A percentile compares a stretch with the other conserved stretches of the same genome.
Evolutionary conservation across 2,329 filamentous ascomycete species (phyloP).

Genomic region (Calonectria montana): DNA sequence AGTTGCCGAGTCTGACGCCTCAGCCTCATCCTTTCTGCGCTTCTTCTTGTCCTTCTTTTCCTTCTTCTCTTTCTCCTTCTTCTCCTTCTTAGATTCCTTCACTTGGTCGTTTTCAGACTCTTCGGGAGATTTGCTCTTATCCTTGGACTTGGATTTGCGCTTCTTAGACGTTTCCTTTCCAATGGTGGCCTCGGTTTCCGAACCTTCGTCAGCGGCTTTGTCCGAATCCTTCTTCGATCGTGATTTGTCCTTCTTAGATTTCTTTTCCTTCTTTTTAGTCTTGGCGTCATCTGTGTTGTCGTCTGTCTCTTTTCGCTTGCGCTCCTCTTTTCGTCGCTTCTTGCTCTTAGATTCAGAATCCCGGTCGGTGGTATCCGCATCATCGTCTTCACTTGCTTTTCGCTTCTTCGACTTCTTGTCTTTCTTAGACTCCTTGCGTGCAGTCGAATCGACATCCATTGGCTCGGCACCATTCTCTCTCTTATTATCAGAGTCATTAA

Average conservation of each 20-base stretch:
- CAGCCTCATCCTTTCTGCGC: constrained; percentile 57
- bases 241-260: constrained; percentile 56
- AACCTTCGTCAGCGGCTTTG: constrained; percentile 11
- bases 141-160: constrained; percentile 47
- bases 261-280: constrained; percentile 43
- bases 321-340: constrained; percentile 51
- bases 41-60: constrained; percentile 61
- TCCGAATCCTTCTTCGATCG: constrained; percentile 38
- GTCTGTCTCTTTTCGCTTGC: constrained; percentile 46
- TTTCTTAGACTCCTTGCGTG: constrained; percentile 48
- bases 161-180: constrained; percentile 46
- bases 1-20: constrained; percentile 32
- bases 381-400: constrained; percentile 55
- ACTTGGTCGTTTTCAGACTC: constrained; percentile 42
- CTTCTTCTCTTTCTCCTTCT: constrained; percentile 57
- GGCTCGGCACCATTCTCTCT: constrained; percentile 34
- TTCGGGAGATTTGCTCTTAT: constrained; percentile 42
- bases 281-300: constrained; percentile 30
- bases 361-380: constrained; percentile 43
- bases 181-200: constrained; percentile 35
- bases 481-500: constrained; percentile 17
- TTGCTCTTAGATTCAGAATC: constrained; percentile 50
- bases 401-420: constrained; percentile 63
- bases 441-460: constrained; percentile 35
- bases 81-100: constrained; percentile 49